Evolutionary conservation across 495 filamentous ascomycete genomes (phyloP).

Genomic region (Aspergillus conjunctus): DNA sequence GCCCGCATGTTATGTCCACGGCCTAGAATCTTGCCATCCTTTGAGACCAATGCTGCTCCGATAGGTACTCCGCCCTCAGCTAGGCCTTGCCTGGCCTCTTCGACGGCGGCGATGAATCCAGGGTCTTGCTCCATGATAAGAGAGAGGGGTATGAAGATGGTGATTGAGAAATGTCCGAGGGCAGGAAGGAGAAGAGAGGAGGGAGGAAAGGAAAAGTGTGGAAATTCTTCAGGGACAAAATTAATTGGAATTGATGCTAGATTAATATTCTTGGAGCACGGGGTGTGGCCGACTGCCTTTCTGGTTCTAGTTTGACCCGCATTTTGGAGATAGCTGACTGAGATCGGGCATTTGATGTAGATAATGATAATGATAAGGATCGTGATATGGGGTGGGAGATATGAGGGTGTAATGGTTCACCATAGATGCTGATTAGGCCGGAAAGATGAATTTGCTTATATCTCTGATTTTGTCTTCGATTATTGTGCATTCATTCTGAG

Average conservation of each 20-base stretch:
- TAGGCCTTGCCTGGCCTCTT: constrained; percentile 68
- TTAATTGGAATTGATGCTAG: background rate
- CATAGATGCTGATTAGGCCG: no score
- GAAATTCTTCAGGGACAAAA: background rate
- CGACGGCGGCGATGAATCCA: constrained; percentile 65
- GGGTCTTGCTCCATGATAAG: constrained; percentile 47
- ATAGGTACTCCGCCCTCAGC: constrained; percentile 84
- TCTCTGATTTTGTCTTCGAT: no score
- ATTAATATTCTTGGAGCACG: background rate
- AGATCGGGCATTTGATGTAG: constrained; percentile 1
- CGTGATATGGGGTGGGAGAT: background rate
- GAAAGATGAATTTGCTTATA: no score
- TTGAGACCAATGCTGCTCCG: constrained; percentile 71
- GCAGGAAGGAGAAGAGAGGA: background rate
- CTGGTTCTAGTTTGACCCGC: constrained; percentile 25
- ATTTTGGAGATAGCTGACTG: constrained; percentile 16
- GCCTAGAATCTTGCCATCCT: constrained; percentile 73
- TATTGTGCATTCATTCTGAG: no score
- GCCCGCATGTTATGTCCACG: constrained; percentile 81
- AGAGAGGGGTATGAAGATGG: background rate
- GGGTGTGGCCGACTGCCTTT: constrained; percentile 19
- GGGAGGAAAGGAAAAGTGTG: background rate
- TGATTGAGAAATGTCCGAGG: background rate
- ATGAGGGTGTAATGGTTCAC: background rate
- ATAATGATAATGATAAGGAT: background rate